phyloP scores from a whole-genome alignment of 768 basidiomycete species.

The Cystofilobasidium capitatum region DNA sequence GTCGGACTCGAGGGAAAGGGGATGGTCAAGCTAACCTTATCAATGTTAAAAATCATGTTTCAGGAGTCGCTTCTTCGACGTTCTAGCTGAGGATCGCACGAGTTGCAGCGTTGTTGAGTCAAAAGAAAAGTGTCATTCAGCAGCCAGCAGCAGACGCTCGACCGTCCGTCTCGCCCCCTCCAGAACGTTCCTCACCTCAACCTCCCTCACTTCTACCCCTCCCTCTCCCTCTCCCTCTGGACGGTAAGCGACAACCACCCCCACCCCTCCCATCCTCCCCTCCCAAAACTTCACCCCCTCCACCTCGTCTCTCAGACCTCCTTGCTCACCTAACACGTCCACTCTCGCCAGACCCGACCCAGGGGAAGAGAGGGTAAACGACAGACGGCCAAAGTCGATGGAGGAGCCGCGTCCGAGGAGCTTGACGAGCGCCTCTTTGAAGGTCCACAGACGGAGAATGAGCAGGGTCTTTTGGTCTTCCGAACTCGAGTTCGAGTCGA shows the following conservation, averaged over 20 bases:
- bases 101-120: too few relatives aligned
- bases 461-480: not conserved
- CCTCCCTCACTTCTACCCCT: not conserved
- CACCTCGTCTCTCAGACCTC: not conserved
- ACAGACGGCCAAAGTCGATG: not conserved
- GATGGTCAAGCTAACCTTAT: too few relatives aligned
- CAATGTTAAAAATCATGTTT: too few relatives aligned
- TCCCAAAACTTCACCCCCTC: not conserved
- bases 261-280: not conserved
- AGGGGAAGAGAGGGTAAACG: not conserved
- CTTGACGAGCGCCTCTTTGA: slow-evolving; percentile 3
- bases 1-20: too few relatives aligned
- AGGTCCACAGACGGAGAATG: slow-evolving; percentile 1
- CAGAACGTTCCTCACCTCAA: not conserved
- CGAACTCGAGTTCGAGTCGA: not conserved
- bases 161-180: too few relatives aligned
- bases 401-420: slow-evolving; percentile 1
- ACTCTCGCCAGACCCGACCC: not conserved
- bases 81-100: too few relatives aligned
- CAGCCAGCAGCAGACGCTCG: too few relatives aligned
- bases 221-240: not conserved
- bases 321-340: not conserved
- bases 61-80: too few relatives aligned
- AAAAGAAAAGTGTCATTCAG: too few relatives aligned
- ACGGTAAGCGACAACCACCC: not conserved